These are phyloP conservation scores for Penicillium tannophilum DNA, from an alignment of 495 filamentous ascomycete genomes.

Conservation along the genomic window DNA sequence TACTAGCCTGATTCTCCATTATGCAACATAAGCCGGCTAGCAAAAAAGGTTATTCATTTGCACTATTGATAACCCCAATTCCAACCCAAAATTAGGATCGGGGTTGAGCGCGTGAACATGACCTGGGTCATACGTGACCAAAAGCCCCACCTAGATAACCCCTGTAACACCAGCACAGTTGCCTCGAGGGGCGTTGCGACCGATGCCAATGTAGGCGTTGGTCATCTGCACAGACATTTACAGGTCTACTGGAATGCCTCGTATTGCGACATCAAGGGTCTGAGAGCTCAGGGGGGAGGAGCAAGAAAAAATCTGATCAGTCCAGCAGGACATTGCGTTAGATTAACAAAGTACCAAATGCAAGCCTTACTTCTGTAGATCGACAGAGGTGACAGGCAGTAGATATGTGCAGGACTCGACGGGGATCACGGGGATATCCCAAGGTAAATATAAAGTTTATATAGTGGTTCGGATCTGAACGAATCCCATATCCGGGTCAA, in stretches of 20 bases:
- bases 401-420: background rate
- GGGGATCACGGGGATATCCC: background rate
- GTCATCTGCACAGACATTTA: background rate
- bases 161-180: background rate
- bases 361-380: background rate
- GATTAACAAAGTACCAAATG: background rate
- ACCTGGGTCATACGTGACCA: background rate
- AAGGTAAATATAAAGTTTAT: background rate
- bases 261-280: background rate
- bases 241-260: background rate
- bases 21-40: background rate
- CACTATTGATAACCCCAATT: slow-evolving; percentile 9
- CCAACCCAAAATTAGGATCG: slow-evolving; percentile 14
- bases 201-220: background rate
- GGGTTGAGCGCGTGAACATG: background rate
- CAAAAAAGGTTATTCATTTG: slow-evolving; percentile 5
- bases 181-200: background rate
- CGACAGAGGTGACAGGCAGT: background rate
- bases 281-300: background rate
- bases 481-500: background rate
- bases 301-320: background rate
- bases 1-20: background rate
- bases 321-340: background rate
- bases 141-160: background rate
- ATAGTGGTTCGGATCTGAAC: background rate